A percentile compares a stretch with the other conserved stretches of the same genome.
These are phyloP conservation scores for Cornus controversa DNA, from an alignment of 148 eudicot genomes.

Conservation along the genomic window DNA sequence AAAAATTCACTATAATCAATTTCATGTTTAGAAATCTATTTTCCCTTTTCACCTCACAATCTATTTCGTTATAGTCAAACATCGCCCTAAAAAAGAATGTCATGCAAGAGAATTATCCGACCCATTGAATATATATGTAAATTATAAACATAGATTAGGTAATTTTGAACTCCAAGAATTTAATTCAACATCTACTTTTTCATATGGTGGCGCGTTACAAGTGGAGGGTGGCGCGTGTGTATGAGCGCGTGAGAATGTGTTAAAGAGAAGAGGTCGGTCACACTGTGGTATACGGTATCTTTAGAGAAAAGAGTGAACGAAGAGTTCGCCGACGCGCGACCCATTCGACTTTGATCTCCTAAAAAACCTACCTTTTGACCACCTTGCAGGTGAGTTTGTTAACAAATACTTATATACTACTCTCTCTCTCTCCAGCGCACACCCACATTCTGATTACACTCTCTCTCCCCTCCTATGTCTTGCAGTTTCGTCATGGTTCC, in stretches of 20 bases:
- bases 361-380: constrained; percentile 25
- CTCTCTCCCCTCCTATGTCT: constrained; percentile 5
- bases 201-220: neutral
- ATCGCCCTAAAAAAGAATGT: too few species aligned
- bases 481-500: constrained; percentile 27
- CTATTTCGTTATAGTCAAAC: too few species aligned
- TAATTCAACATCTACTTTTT: too few species aligned
- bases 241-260: neutral
- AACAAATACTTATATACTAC: neutral
- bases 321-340: constrained; percentile 12
- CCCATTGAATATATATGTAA: too few species aligned
- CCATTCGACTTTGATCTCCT: constrained; percentile 19
- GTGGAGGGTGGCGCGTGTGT: neutral
- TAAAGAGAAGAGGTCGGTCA: neutral
- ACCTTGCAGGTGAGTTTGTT: constrained; percentile 15
- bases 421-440: neutral
- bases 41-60: too few species aligned
- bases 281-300: neutral
- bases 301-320: constrained; percentile 3
- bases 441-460: constrained; percentile 14
- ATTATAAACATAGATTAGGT: too few species aligned
- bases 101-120: too few species aligned
- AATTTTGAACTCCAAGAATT: too few species aligned
- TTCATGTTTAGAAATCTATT: too few species aligned
- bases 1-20: too few species aligned